A percentile compares a stretch with the other conserved stretches of the same genome.
Conservation (phyloP, 257 asterid genomes). For the Rehmannia glutinosa region DNA sequence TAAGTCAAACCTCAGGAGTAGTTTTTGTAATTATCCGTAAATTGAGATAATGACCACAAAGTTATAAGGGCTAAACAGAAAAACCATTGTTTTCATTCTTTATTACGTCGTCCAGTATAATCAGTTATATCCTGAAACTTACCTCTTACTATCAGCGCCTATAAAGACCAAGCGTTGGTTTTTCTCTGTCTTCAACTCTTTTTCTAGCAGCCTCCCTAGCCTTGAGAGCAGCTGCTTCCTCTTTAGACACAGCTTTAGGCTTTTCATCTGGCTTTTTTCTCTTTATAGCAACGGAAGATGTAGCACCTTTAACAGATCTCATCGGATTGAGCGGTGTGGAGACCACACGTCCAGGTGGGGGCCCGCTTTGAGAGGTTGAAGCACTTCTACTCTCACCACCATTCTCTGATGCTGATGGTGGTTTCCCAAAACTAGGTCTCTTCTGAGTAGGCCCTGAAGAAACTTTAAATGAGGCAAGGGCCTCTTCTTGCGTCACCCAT, state of each 20-base stretch:
- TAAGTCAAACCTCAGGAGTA: too few relatives aligned
- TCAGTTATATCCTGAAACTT: too few relatives aligned
- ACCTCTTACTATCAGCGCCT: constrained; percentile 28
- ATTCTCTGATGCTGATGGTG: constrained; percentile 27
- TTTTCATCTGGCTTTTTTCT: constrained; percentile 64
- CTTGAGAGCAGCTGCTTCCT: constrained; percentile 88
- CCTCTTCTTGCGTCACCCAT: constrained; percentile 92
- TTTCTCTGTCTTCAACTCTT: constrained; percentile 86
- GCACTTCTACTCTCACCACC: constrained; percentile 38
- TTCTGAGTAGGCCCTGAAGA: constrained; percentile 46
- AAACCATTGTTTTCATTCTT: too few relatives aligned
- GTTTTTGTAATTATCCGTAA: too few relatives aligned
- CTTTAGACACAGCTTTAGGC: constrained; percentile 71
- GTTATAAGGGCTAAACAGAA: too few relatives aligned
- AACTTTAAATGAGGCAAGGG: constrained; percentile 51
- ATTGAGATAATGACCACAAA: too few relatives aligned
- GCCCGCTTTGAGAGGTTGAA: constrained; percentile 46
- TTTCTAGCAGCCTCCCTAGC: constrained; percentile 91
- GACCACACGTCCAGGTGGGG: constrained; percentile 76
- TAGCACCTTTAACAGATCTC: constrained; percentile 65
- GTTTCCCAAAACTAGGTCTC: constrained; percentile 44
- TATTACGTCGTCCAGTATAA: background rate
- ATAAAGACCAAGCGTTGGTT: constrained; percentile 62
- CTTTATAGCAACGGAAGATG: constrained; percentile 71
- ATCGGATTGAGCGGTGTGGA: constrained; percentile 63